Base-by-base conservation (phyloP, 768 basidiomycete genomes). In the Russula compacta region DNA sequence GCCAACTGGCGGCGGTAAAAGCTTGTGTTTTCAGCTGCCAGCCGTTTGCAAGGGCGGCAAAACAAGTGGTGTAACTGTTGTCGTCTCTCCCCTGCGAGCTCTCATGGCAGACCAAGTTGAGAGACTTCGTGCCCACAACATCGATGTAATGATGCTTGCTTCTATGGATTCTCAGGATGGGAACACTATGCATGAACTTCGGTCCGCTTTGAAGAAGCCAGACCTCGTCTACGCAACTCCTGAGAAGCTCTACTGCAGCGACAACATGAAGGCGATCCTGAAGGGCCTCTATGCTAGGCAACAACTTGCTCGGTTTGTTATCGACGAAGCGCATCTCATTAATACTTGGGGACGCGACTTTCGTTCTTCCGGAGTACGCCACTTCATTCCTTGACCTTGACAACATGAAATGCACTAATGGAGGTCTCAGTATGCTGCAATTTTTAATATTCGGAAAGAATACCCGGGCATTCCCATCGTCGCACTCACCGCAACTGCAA, bases 241-340 rank as follows among this genome's bases (percentile, higher is more conserved):
- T 0, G 97, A 99, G 73, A 89, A 91, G 73, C 71, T 98, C 48
- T 78, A 81, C 38, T 79, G 83, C 64, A 91, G 84, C 59, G 73
- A 72, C 0, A 68, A 67, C n/a, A 79, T 90, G 53, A 79, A 76
- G 67, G 72, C 69, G 9, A 79, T 86, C 17, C 72, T 98, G 10
- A 65, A 71, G 19, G 71, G 74, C n/a, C 75, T 98, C 2, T 79
- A 93, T 68, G 69, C 73, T 6, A 69, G 74, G 29, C 75, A 78
- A 4, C 75, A 80, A 59, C 71, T 99, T 43, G 93, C 92, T 14
- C 78, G 95, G 36, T 95, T 99, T 70, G 94, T 97, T 1, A 81
- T 98, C 53, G 97, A 99, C 70, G 97, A 99, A 71, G 95, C 94
- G 2, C 97, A 99, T 71, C 93, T 92, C 71, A 89, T 98, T 46